These are phyloP conservation scores for Nannizziopsis barbatae DNA, from an alignment of 2,329 filamentous ascomycete genomes.

Conservation along the genomic window DNA sequence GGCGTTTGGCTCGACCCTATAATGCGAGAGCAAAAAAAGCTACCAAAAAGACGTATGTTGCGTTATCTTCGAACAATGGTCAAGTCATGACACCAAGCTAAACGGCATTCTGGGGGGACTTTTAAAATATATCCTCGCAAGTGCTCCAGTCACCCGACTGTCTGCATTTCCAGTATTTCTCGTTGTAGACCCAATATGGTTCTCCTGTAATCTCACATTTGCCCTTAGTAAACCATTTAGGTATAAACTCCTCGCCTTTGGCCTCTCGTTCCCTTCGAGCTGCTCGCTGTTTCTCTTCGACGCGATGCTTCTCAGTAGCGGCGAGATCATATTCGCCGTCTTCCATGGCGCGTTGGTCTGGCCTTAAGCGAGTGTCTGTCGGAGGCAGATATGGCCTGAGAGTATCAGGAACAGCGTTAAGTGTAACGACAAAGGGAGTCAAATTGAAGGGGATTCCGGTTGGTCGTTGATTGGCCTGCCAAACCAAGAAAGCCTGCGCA, in stretches of 20 bases:
- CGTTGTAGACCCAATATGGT: slow-evolving; percentile 79
- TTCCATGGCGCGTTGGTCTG: slow-evolving; percentile 96
- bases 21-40: no score
- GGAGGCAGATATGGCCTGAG: slow-evolving; percentile 68
- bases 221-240: slow-evolving; percentile 72
- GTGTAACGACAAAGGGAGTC: slow-evolving; percentile 86
- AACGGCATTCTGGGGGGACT: no score
- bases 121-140: slow-evolving; percentile 63
- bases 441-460: slow-evolving; percentile 88
- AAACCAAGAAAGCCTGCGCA: slow-evolving; percentile 77
- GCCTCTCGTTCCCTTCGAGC: slow-evolving; percentile 62
- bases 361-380: slow-evolving; percentile 83
- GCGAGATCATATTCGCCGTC: slow-evolving; percentile 94
- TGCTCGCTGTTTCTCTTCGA: slow-evolving; percentile 82
- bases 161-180: slow-evolving; percentile 70
- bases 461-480: slow-evolving; percentile 76
- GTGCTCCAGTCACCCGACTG: slow-evolving; percentile 54
- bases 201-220: slow-evolving; percentile 72
- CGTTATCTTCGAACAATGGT: no score
- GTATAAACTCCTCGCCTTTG: slow-evolving; percentile 66
- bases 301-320: slow-evolving; percentile 81
- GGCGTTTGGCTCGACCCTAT: no score
- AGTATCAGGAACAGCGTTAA: slow-evolving; percentile 85
- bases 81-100: no score
- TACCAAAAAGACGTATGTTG: no score